These are phyloP conservation scores for Cystofilobasidium bisporidii DNA, from an alignment of 768 basidiomycete genomes.

Conservation along the genomic window DNA sequence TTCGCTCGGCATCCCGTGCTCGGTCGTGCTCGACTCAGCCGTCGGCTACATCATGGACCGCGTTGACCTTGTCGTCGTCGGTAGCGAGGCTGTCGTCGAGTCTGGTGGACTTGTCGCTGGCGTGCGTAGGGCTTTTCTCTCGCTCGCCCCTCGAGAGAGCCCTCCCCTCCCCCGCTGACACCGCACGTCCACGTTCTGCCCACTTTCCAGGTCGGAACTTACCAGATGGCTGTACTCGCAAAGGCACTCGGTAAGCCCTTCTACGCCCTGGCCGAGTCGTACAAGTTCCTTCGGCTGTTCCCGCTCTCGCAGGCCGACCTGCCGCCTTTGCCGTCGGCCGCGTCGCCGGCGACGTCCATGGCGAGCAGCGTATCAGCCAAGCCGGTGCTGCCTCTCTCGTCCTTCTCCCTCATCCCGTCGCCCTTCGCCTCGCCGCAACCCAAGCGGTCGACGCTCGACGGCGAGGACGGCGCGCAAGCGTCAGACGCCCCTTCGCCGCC, in stretches of 20 bases:
- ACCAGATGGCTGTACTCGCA: constrained; percentile 93
- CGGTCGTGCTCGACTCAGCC: constrained; percentile 88
- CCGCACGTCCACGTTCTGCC: constrained; percentile 29
- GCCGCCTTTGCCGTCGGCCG: constrained; percentile 33
- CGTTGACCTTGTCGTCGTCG: constrained; percentile 89
- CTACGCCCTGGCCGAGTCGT: constrained; percentile 75
- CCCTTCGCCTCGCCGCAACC: constrained; percentile 25
- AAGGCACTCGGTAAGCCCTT: constrained; percentile 90
- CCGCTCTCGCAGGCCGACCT: constrained; percentile 47
- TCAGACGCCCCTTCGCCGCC: neutral
- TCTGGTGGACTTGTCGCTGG: constrained; percentile 75
- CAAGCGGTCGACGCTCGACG: neutral
- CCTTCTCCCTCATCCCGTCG: constrained; percentile 26
- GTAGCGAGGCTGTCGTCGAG: constrained; percentile 96
- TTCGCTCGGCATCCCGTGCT: constrained; percentile 85
- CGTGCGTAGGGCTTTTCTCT: neutral
- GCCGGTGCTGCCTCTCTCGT: constrained; percentile 26
- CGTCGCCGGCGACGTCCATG: constrained; percentile 11
- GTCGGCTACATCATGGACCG: constrained; percentile 96
- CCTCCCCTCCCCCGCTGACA: neutral
- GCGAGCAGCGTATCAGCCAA: neutral
- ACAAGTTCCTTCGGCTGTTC: constrained; percentile 95
- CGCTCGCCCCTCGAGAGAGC: neutral
- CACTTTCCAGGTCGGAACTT: constrained; percentile 74
- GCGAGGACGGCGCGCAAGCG: too few relatives aligned